Evolutionary conservation across 129 eudicot genomes (phyloP), one percentile per base, ranked within the genome.

Genomic region (Saussurea involucrata): DNA sequence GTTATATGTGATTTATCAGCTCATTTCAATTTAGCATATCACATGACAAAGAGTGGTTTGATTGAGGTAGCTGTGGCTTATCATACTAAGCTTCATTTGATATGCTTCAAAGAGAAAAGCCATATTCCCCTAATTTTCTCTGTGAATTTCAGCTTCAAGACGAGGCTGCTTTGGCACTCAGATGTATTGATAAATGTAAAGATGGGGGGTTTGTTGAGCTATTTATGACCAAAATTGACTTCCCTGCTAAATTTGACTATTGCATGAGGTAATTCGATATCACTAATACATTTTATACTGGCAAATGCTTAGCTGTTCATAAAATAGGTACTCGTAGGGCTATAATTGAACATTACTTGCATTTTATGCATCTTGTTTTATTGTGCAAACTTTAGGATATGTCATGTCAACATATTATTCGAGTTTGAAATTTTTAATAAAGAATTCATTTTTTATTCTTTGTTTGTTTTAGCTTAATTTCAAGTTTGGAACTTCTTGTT

Each of bases 121-220:
- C 68, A 33, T 28, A 49, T n/a, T 63, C 63, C 22, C 22, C 17
- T 29, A 32, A 57, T 76, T 36, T 66, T 36, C 70, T 25, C 22
- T 33, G 17, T 12, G 8, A 63, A 58, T 83, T 76, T 73, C 77
- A 95, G 98, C 94, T 95, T 12, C 97, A 82, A 40, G 79, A 81
- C 0, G 98, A 95, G 87, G 94, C 98, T 86, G 83, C 91, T 76
- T 68, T 86, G 83, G 87, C 92, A 20, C 88, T 88, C 49, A 66
- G 66, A 57, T 89, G 94, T 77, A 73, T 88, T 77, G 85, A 85
- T 80, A 92, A 86, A 74, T 86, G 93, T 85, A 74, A 71, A 80
- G 96, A 86, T 80, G 88, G 93, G 49, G 97, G 96, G 36, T 95
- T 95, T 80, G 89, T 83, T 77, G 97, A 89, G 83, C 73, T 92